A percentile compares a stretch with the other conserved stretches of the same genome.
phyloP scores from a whole-genome alignment of 768 basidiomycete genomes.

The Tylopilus vinaceipallidus region DNA sequence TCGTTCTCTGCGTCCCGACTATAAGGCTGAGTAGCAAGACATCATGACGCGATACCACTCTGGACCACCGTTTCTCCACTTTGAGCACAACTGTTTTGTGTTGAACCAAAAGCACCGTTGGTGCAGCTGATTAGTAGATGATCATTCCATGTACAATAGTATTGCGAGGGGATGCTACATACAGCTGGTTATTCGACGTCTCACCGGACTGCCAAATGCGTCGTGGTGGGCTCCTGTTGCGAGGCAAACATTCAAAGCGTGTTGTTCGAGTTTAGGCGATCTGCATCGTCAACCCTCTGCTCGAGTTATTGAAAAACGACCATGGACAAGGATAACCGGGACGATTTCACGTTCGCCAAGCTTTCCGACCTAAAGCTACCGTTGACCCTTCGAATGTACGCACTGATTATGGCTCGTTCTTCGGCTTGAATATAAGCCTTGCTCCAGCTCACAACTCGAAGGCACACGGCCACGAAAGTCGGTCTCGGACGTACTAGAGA shows the following conservation, averaged over 20 bases:
- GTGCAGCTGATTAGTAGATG: slow-evolving; percentile 18
- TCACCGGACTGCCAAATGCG: too few species aligned
- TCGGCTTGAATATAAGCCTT: neutral
- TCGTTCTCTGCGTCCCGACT: slow-evolving; percentile 82
- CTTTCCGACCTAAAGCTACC: slow-evolving; percentile 86
- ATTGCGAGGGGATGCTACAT: too few species aligned
- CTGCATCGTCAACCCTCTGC: too few species aligned
- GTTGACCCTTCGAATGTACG: slow-evolving; percentile 82
- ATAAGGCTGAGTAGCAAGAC: slow-evolving; percentile 55
- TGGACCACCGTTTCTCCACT: slow-evolving; percentile 4
- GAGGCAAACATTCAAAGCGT: neutral
- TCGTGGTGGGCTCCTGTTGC: neutral
- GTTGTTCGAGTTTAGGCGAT: neutral
- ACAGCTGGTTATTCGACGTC: too few species aligned
- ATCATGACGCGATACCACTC: slow-evolving; percentile 7
- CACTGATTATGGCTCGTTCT: slow-evolving; percentile 2
- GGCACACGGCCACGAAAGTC: slow-evolving; percentile 70
- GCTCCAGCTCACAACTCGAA: slow-evolving; percentile 75
- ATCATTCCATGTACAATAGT: too few species aligned
- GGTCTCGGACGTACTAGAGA: slow-evolving; percentile 78
- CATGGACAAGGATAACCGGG: slow-evolving; percentile 66
- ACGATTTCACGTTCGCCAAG: slow-evolving; percentile 92
- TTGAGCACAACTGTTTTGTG: slow-evolving; percentile 12
- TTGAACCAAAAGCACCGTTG: slow-evolving; percentile 25
- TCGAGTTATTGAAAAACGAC: neutral